Evolutionary conservation across 331 rosid genomes (phyloP).

Genomic region (Pyrus hybrid): DNA sequence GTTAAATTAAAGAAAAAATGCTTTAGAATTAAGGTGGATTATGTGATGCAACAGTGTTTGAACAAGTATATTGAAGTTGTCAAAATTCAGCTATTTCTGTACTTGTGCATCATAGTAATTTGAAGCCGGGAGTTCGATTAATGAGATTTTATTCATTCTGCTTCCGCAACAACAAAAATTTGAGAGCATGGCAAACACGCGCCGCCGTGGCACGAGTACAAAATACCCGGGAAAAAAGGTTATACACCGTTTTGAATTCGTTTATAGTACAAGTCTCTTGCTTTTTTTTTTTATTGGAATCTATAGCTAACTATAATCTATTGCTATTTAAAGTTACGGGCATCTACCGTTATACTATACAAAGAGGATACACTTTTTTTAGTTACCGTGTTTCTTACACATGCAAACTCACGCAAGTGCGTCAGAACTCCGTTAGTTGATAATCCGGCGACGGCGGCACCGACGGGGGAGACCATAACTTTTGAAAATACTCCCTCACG

Average conservation of each 20-base stretch:
- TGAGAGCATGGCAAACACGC: conserved; percentile 18
- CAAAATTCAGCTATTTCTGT: neutral
- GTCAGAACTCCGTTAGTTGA: conserved; percentile 58
- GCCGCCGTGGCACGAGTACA: neutral
- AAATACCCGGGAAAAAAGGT: neutral
- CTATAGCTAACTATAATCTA: conserved; percentile 8
- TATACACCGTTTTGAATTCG: conserved; percentile 13
- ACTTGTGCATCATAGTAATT: too few relatives aligned
- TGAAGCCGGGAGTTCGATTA: neutral
- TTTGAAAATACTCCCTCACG: conserved; percentile 48
- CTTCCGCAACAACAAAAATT: neutral
- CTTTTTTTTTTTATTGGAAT: too few relatives aligned
- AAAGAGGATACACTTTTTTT: neutral
- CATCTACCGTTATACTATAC: conserved; percentile 13
- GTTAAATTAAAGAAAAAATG: neutral
- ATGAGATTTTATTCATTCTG: neutral
- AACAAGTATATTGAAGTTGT: neutral
- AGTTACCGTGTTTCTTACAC: conserved; percentile 6
- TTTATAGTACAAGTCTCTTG: conserved; percentile 22
- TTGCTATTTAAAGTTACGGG: neutral
- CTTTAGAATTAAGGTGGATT: neutral
- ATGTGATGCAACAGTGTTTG: neutral
- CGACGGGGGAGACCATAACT: conserved; percentile 47
- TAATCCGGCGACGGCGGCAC: conserved; percentile 50
- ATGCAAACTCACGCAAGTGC: conserved; percentile 27